Conservation (phyloP, 2,329 filamentous ascomycete species). For the Massarina eburnea region DNA sequence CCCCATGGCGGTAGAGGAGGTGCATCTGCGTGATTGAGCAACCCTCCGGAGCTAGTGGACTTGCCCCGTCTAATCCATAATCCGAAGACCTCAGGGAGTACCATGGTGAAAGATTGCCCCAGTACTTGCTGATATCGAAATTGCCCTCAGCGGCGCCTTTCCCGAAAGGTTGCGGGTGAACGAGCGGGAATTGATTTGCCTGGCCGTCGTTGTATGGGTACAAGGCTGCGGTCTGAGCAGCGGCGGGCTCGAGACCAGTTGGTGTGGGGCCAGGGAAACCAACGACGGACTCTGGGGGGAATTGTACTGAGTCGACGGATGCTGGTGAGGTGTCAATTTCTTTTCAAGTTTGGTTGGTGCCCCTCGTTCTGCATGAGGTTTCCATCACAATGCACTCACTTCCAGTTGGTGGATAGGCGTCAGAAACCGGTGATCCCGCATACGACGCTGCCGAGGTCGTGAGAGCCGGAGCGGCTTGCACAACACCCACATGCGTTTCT, state of each 20-base stretch:
- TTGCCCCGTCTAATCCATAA: slow-evolving; percentile 29
- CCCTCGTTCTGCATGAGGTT: too few relatives aligned
- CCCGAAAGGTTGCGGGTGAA: slow-evolving; percentile 25
- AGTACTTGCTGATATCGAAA: slow-evolving; percentile 34
- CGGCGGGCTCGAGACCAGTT: slow-evolving; percentile 28
- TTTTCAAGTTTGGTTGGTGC: too few relatives aligned
- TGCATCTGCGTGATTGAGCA: slow-evolving; percentile 33
- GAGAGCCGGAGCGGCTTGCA: slow-evolving; percentile 12
- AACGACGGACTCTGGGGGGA: slow-evolving; percentile 30
- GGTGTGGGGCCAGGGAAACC: slow-evolving; percentile 34
- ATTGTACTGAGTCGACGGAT: slow-evolving; percentile 23
- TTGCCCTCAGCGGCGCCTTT: slow-evolving; percentile 12
- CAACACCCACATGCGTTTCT: too few relatives aligned
- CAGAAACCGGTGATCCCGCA: slow-evolving; percentile 19
- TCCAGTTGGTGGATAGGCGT: slow-evolving; percentile 25
- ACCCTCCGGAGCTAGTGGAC: slow-evolving; percentile 26
- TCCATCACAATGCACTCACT: slow-evolving; percentile 19
- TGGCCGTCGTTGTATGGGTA: slow-evolving; percentile 32
- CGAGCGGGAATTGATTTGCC: slow-evolving; percentile 23
- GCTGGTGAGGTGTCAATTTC: too few relatives aligned
- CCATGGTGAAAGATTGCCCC: slow-evolving; percentile 35
- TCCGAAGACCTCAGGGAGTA: slow-evolving; percentile 31
- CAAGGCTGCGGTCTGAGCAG: slow-evolving; percentile 29
- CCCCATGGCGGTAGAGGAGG: slow-evolving; percentile 33
- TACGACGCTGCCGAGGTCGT: slow-evolving; percentile 17